Conservation (phyloP, 1,284 basidiomycete genomes). For the Malassezia japonica region DNA sequence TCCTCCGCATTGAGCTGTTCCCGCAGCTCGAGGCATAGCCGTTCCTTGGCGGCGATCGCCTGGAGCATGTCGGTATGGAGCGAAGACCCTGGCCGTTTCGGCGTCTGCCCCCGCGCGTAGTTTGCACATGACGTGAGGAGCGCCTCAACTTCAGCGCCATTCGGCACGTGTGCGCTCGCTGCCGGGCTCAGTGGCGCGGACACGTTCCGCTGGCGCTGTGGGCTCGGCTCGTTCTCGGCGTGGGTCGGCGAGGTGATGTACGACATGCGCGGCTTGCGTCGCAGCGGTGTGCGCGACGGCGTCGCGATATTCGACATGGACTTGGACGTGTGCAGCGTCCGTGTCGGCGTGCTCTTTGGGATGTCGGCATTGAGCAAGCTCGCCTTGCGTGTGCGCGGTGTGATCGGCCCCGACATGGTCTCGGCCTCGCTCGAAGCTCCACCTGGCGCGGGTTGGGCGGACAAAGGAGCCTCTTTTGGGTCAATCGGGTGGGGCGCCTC, state of each 20-base stretch:
- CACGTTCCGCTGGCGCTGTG: not conserved
- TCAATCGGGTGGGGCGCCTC: too few relatives aligned
- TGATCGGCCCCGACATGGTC: not conserved
- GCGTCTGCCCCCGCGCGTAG: not conserved
- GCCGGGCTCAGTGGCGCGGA: too few relatives aligned
- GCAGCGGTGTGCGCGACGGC: not conserved
- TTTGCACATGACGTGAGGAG: not conserved
- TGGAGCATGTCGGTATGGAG: slow-evolving; percentile 4
- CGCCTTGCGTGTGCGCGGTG: not conserved
- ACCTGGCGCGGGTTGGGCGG: too few relatives aligned
- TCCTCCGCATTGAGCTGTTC: slow-evolving; percentile 13
- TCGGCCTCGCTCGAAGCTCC: too few relatives aligned
- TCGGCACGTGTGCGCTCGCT: too few relatives aligned
- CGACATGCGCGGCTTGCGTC: not conserved
- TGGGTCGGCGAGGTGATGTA: not conserved
- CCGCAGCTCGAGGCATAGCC: slow-evolving; percentile 15
- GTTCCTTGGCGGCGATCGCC: slow-evolving; percentile 14
- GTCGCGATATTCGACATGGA: not conserved
- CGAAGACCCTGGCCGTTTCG: not conserved
- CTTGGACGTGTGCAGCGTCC: not conserved
- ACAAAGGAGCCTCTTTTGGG: too few relatives aligned
- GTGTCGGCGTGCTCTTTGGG: too few relatives aligned
- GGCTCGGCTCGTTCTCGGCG: not conserved
- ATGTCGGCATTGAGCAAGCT: too few relatives aligned
- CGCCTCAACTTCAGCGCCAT: not conserved